These are phyloP conservation scores for Nicotiana sylvestris DNA, from an alignment of 257 asterid genomes.

Conservation along the genomic window DNA sequence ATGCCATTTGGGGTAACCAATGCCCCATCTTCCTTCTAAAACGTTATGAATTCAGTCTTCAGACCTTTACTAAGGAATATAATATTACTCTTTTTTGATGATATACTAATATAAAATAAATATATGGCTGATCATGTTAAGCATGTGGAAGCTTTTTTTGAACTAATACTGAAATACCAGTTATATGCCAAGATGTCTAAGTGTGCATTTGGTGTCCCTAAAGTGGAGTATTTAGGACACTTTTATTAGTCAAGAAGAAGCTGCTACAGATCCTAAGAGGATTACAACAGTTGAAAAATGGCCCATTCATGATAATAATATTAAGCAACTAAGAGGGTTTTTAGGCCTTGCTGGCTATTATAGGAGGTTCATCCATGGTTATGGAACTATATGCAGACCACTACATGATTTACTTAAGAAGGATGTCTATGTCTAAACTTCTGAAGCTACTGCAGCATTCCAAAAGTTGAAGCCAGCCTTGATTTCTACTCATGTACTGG, in stretches of 20 bases:
- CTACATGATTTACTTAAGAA: background rate
- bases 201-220: too few species aligned
- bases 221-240: background rate
- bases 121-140: background rate
- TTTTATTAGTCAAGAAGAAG: background rate
- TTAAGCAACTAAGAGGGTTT: background rate
- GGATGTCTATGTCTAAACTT: background rate
- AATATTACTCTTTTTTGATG: background rate
- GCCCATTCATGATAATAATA: background rate
- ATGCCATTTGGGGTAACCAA: background rate
- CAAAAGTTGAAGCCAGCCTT: background rate
- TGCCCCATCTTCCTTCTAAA: background rate
- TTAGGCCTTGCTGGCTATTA: background rate
- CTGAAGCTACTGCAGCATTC: background rate
- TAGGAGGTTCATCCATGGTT: background rate
- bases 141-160: background rate
- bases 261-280: background rate
- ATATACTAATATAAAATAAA: background rate
- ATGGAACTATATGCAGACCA: background rate
- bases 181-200: background rate
- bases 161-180: background rate
- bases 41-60: background rate
- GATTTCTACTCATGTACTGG: too few species aligned
- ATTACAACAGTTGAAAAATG: background rate
- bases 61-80: background rate